phyloP scores from a whole-genome alignment of 345 rosid species.

The sweet orange (Citrus sinensis) region DVS_A1.0 CM039163.1:27402501-27403000 shows the following conservation, averaged over 20 bases:
- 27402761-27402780: neutral
- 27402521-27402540: neutral
- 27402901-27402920: neutral
- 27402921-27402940: neutral
- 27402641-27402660: too few relatives aligned
- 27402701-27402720: neutral
- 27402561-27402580: conserved; percentile 11
- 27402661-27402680: too few relatives aligned
- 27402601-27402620: neutral
- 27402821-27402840: neutral
- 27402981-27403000: neutral
- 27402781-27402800: neutral
- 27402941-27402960: too few relatives aligned
- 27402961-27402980: neutral
- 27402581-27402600: neutral
- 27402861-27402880: neutral
- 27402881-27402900: neutral
- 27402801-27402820: neutral
- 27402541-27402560: neutral
- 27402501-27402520: neutral
- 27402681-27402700: neutral
- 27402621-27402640: neutral
- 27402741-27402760: neutral
- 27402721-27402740: conserved; percentile 5
- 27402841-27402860: neutral